Percentiles rank a stretch among this genome's conserved stretches.
These are phyloP conservation scores for Astrothelium macrocarpum DNA, from an alignment of 495 filamentous ascomycete genomes.

Conservation along the genomic window DNA sequence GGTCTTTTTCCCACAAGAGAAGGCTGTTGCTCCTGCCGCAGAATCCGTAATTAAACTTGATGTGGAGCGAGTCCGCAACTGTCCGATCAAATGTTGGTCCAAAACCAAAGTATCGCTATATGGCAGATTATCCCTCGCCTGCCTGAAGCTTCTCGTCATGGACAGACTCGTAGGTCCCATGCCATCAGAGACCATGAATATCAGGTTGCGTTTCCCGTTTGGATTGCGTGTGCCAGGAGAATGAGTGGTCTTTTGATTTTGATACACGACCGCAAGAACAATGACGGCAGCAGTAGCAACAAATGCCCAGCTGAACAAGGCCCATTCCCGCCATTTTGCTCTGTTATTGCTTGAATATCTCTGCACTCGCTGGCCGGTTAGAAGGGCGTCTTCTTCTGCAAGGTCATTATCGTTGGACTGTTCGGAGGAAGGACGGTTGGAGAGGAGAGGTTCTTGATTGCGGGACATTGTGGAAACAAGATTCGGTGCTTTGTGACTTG, in stretches of 20 bases:
- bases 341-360: slow-evolving; percentile 33
- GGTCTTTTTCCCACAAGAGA: slow-evolving; percentile 82
- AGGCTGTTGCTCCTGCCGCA: slow-evolving; percentile 90
- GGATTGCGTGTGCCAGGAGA: slow-evolving; percentile 37
- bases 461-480: slow-evolving; percentile 22
- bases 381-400: slow-evolving; percentile 54
- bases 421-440: slow-evolving; percentile 32
- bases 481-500: neutral
- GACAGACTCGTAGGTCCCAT: slow-evolving; percentile 91
- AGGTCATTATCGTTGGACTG: slow-evolving; percentile 25
- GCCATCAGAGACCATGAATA: slow-evolving; percentile 98
- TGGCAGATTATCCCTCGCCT: slow-evolving; percentile 56
- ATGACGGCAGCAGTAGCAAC: slow-evolving; percentile 74
- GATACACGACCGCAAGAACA: slow-evolving; percentile 62
- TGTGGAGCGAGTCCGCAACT: slow-evolving; percentile 73
- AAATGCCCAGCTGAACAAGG: slow-evolving; percentile 77
- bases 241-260: slow-evolving; percentile 47
- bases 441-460: slow-evolving; percentile 35
- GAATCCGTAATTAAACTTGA: slow-evolving; percentile 83
- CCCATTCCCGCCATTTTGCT: slow-evolving; percentile 54
- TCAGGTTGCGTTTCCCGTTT: slow-evolving; percentile 76
- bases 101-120: slow-evolving; percentile 63
- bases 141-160: slow-evolving; percentile 73
- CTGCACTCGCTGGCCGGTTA: slow-evolving; percentile 45
- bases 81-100: slow-evolving; percentile 80